These are phyloP conservation scores for Symbiodinium natans DNA, from an alignment of 73 alveolate genomes.

Conservation along the genomic window DNA sequence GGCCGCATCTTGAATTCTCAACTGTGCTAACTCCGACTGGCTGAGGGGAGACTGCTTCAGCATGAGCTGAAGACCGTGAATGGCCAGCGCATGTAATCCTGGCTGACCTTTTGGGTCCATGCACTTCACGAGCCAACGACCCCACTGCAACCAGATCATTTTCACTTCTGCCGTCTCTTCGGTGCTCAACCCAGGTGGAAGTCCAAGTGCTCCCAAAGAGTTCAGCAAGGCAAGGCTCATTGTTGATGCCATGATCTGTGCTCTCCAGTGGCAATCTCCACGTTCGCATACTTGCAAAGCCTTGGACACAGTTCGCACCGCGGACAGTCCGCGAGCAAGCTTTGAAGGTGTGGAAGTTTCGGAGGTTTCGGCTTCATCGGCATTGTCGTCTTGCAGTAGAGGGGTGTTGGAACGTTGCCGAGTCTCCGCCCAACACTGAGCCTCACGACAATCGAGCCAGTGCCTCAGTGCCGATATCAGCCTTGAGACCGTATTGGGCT, in stretches of 20 bases:
- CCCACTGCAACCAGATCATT: conserved; percentile 61
- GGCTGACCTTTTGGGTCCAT: conserved; percentile 87
- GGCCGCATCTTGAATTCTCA: background rate
- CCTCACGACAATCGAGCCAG: conserved; percentile 75
- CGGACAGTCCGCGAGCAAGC: background rate
- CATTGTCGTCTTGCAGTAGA: conserved; percentile 42
- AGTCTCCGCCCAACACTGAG: conserved; percentile 55
- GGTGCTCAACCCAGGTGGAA: conserved; percentile 10
- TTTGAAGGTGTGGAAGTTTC: background rate
- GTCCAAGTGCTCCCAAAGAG: conserved; percentile 28
- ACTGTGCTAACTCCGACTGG: conserved; percentile 10
- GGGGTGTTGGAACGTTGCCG: conserved; percentile 33
- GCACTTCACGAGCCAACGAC: conserved; percentile 65
- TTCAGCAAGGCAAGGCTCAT: conserved; percentile 64
- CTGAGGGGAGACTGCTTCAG: conserved; percentile 35
- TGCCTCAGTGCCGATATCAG: conserved; percentile 60
- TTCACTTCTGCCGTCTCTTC: conserved; percentile 35
- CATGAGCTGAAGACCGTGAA: conserved; percentile 58
- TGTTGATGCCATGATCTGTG: conserved; percentile 79
- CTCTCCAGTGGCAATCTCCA: conserved; percentile 76
- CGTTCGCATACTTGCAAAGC: conserved; percentile 65
- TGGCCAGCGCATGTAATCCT: conserved; percentile 47
- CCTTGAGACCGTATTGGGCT: conserved; percentile 61
- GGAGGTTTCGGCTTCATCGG: background rate
- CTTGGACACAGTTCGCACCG: conserved; percentile 38